Evolutionary conservation across 2,329 filamentous ascomycete species (phyloP).

Genomic region (Fusarium sp.): DNA sequence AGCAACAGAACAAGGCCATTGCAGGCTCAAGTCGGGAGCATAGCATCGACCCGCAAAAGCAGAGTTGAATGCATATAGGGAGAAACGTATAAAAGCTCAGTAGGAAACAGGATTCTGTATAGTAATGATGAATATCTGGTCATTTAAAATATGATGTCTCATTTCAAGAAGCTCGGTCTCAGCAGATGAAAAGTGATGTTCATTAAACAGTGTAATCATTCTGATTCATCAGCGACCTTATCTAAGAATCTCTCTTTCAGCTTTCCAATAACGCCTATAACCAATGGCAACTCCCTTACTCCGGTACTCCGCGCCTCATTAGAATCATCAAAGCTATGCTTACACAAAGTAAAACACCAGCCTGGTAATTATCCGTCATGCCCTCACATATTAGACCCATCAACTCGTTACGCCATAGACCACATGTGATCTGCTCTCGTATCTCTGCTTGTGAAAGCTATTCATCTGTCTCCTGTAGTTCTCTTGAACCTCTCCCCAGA

Average conservation of each 20-base stretch:
- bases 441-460: slow-evolving; percentile 33
- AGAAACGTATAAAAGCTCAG: background rate
- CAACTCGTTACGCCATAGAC: slow-evolving; percentile 29
- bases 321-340: background rate
- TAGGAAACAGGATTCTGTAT: background rate
- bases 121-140: background rate
- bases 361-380: background rate
- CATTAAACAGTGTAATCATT: background rate
- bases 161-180: background rate
- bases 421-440: slow-evolving; percentile 37
- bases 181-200: background rate
- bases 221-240: background rate
- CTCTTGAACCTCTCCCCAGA: slow-evolving; percentile 46
- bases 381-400: background rate
- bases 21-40: slow-evolving; percentile 34
- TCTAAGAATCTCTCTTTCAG: background rate
- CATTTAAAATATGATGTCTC: background rate
- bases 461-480: slow-evolving; percentile 39
- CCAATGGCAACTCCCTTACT: background rate
- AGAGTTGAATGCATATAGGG: slow-evolving; percentile 4
- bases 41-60: slow-evolving; percentile 34
- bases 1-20: slow-evolving; percentile 6
- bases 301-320: background rate
- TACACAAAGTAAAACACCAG: background rate
- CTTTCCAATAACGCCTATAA: background rate